Base-by-base conservation (phyloP, 169 alveolate genomes). In the Plasmodium ovale region DNA sequence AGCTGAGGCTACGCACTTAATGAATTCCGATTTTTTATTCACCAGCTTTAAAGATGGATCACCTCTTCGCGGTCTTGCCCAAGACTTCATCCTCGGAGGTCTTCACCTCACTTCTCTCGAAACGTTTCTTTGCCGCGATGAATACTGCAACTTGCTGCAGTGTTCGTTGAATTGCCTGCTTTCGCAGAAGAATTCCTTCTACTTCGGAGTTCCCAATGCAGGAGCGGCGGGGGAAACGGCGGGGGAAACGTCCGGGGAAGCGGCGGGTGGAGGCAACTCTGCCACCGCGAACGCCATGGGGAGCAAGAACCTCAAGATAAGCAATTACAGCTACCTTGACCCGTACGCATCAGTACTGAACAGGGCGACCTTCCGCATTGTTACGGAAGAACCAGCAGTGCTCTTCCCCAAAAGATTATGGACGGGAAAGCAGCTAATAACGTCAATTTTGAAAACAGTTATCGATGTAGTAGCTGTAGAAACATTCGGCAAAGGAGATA, bases 21-120 rank as follows among this genome's bases (percentile, higher is more conserved):
- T 98, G 69, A 96, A 97, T 44, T 99, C 99, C 53, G 99, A 98
- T 91, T 93, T 97, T 93, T 98, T 98, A 93, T 98, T 97, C 92
- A 94, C 98, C 10, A 99, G 97, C 14, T 99, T 99, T 10, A 99
- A 99, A 39, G 97, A 97, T 91, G 99, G 99, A 4, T 97, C 97
- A 58, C 99, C 99, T 3, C 87, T 99, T 6, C 95, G 99, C 69
- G 99, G 99, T 1, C 93, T 98, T 37, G 97, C 98, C 31, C 99
- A 99, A 95, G 99, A 97, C 77, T 97, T 97, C 72, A 96, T 98
- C 72, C 96, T 97, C 25, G 98, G 99, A 39, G 98, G 98, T 39
- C 99, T 98, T 0, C 95, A 96, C 87, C 88, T 98, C 58, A 97
- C 99, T n/a, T 93, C 96, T 21, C 95, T 97, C 71, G 99, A 98